These are phyloP conservation scores for Vigna angularis DNA, from an alignment of 306 rosid genomes.

Conservation along the genomic window DNA sequence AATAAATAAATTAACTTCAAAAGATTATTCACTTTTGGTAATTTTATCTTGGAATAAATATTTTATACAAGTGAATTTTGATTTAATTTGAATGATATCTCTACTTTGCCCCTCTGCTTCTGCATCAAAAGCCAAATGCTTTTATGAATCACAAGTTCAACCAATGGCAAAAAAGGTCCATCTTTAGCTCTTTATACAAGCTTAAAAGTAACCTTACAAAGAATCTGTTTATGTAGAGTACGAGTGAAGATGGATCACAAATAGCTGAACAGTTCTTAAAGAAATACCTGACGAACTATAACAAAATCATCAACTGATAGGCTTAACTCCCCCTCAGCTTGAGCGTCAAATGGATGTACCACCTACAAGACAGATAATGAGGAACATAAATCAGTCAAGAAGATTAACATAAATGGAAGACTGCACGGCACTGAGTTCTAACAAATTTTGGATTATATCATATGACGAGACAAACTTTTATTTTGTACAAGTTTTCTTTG, in stretches of 20 bases:
- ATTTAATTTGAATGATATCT: neutral
- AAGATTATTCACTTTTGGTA: constrained; percentile 15
- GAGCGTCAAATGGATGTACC: constrained; percentile 90
- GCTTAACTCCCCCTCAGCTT: constrained; percentile 84
- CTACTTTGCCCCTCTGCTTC: neutral
- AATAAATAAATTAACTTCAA: neutral
- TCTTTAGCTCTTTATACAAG: neutral
- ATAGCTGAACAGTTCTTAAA: constrained; percentile 3
- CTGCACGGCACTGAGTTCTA: constrained; percentile 5
- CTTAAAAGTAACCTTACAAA: neutral
- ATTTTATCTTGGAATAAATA: neutral
- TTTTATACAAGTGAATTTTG: neutral
- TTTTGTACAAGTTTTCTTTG: neutral
- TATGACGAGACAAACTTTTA: neutral
- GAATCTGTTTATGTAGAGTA: constrained; percentile 6
- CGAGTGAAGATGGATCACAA: constrained; percentile 16
- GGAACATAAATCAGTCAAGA: constrained; percentile 27
- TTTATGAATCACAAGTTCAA: constrained; percentile 15
- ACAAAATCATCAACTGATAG: constrained; percentile 80
- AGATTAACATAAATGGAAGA: constrained; percentile 3
- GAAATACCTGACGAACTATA: constrained; percentile 81
- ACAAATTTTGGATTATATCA: constrained; percentile 26
- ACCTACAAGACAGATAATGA: constrained; percentile 58
- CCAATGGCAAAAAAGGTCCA: neutral
- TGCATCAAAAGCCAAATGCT: neutral